A percentile compares a stretch with the other conserved stretches of the same genome.
Evolutionary conservation across 805 yeast genomes (phyloP).

Genomic region (Barnettozyma californica): DNA sequence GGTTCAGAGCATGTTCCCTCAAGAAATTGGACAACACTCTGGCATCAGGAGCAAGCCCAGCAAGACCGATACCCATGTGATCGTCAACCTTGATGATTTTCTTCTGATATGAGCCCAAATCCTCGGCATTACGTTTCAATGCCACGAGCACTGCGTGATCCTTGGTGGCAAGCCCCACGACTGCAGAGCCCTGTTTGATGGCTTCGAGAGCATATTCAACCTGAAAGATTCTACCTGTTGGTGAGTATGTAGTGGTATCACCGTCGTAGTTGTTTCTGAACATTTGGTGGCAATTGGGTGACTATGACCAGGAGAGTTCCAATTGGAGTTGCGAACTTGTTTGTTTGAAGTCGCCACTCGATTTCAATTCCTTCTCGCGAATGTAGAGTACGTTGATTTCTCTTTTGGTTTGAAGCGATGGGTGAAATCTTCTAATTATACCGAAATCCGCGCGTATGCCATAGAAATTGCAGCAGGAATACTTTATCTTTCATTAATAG

Average conservation of each 20-base stretch:
- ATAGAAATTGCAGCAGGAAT: not conserved
- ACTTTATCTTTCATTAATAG: not conserved
- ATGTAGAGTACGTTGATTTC: not conserved
- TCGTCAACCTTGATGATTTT: conserved; percentile 88
- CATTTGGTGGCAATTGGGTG: conserved; percentile 30
- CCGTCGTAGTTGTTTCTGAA: conserved; percentile 98
- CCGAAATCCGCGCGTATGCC: not conserved
- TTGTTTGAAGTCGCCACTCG: conserved; percentile 8
- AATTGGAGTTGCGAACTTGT: not conserved
- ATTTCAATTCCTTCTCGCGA: not conserved
- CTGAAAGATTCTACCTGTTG: conserved; percentile 85
- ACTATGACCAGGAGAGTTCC: not conserved
- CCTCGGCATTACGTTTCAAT: conserved; percentile 93
- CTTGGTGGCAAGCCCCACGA: conserved; percentile 87
- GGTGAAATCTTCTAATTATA: not conserved
- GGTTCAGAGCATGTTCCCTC: conserved; percentile 87
- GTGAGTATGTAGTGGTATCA: conserved; percentile 96
- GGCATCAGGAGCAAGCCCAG: conserved; percentile 98
- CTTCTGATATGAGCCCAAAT: conserved; percentile 93
- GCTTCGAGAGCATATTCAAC: conserved; percentile 90
- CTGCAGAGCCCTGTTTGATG: conserved; percentile 96
- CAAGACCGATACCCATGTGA: conserved; percentile 91
- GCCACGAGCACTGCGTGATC: conserved; percentile 90
- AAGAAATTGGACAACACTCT: conserved; percentile 85
- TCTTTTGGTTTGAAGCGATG: not conserved